Evolutionary conservation across 345 rosid species (phyloP).

Genomic region (Lagerstroemia speciosa): DNA sequence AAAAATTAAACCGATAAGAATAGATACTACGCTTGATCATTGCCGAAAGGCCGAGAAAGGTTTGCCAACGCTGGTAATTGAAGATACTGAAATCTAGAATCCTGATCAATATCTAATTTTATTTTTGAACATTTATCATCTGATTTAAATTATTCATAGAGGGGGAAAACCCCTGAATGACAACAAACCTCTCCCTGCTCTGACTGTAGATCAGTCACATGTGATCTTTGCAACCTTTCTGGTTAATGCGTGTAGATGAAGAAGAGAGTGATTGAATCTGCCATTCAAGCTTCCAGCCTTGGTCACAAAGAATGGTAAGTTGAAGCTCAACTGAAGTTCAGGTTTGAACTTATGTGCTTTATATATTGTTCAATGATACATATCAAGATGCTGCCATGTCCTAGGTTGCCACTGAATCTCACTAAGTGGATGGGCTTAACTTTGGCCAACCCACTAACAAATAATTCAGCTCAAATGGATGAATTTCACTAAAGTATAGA

Average conservation of each 20-base stretch:
- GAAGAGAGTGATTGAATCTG: conserved; percentile 11
- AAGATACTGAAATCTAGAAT: neutral
- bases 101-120: neutral
- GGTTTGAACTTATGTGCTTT: neutral
- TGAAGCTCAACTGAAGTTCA: neutral
- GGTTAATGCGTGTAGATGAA: conserved; percentile 5
- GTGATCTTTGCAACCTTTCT: neutral
- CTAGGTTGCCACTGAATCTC: neutral
- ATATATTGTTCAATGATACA: too few relatives aligned
- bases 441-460: neutral
- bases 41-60: too few relatives aligned
- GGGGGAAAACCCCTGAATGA: neutral
- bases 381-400: neutral
- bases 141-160: neutral
- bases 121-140: neutral
- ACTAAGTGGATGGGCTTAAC: too few relatives aligned
- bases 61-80: too few relatives aligned
- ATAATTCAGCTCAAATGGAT: too few relatives aligned
- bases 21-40: too few relatives aligned
- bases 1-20: too few relatives aligned
- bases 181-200: neutral
- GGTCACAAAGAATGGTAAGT: neutral
- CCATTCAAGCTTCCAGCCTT: neutral
- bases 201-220: neutral
- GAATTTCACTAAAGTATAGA: too few relatives aligned